Evolutionary conservation across 768 basidiomycete genomes (phyloP).

Genomic region (Xerocomellus intermedius): DNA sequence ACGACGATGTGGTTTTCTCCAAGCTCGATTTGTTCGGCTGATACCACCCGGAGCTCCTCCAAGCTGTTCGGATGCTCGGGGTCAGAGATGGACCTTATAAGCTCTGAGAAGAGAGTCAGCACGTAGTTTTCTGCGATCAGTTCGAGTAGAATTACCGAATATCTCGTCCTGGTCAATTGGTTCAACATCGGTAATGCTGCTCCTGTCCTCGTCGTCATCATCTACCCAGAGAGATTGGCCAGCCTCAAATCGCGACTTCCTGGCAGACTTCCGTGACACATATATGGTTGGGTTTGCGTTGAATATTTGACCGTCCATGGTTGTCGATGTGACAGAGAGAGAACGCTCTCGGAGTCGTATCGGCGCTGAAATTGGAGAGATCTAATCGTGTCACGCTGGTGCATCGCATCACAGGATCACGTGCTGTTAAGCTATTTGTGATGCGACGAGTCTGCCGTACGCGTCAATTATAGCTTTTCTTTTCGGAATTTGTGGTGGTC

Average conservation of each 20-base stretch:
- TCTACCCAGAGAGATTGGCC: slow-evolving; percentile 63
- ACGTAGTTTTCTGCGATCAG: neutral
- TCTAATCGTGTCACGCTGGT: slow-evolving; percentile 18
- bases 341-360: neutral
- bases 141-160: slow-evolving; percentile 57
- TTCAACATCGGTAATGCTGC: slow-evolving; percentile 44
- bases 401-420: slow-evolving; percentile 19
- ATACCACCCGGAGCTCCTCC: slow-evolving; percentile 95
- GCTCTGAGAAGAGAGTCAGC: slow-evolving; percentile 50
- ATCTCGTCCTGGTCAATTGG: slow-evolving; percentile 91
- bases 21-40: slow-evolving; percentile 76
- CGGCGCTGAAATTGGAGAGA: neutral
- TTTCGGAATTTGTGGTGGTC: slow-evolving; percentile 8
- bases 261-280: slow-evolving; percentile 43
- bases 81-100: slow-evolving; percentile 89
- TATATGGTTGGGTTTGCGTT: slow-evolving; percentile 93
- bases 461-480: slow-evolving; percentile 22
- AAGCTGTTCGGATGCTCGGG: slow-evolving; percentile 94
- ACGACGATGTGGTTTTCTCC: slow-evolving; percentile 68
- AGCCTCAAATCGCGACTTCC: slow-evolving; percentile 40
- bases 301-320: slow-evolving; percentile 61
- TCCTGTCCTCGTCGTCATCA: slow-evolving; percentile 39
- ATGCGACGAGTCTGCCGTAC: slow-evolving; percentile 3
- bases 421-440: slow-evolving; percentile 15
- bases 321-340: slow-evolving; percentile 1